Evolutionary conservation across 129 eudicot species (phyloP), one percentile per base, ranked within the genome.

Genomic region (Apium graveolens): DNA sequence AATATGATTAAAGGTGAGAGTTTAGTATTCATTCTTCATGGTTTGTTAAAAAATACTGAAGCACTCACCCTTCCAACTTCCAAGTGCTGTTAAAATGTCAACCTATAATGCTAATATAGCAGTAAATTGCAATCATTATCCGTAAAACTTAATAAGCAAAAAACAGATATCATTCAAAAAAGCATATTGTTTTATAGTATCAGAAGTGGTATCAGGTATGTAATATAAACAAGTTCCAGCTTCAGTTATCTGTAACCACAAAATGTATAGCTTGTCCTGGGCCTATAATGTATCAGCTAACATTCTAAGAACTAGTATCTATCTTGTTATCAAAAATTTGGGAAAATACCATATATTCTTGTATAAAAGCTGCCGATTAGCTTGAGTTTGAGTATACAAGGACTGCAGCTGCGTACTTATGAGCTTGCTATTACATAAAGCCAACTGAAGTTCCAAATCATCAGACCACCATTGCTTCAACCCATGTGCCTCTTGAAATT

Each of bases 381-480:
- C 72, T n/a, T 87, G 45, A 9, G 97, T 97, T 7, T 85, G 82
- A 68, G 88, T 87, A 82, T 94, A 86, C 82, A 94, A 80, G 7
- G 97, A 94, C 83, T 91, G 86, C 66, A 94, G 86, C 77, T 94
- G 96, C 86, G 88, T 84, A 38, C 88, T 91, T 51, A 92, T 88
- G 73, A 91, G 89, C 91, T 91, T 94, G 75, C 96, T 94, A 80
- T 83, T 91, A 27, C 83, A 83, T 20, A 94, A 68, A 42, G 92
- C 97, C 89, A 89, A 77, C 77, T 88, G 92, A 26, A 91, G 85
- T 49, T 94, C 93, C 89, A 94, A 83, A 77, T 94, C 96, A 82
- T 94, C 97, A 32, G 93, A 83, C 98, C 98, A 94, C 98, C 98
- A 94, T 81, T 94, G 98, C 84, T 91, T 92, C 84, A 94, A 79